phyloP scores from a whole-genome alignment of 805 yeast genomes.

The Cephaloascus albidus region DNA sequence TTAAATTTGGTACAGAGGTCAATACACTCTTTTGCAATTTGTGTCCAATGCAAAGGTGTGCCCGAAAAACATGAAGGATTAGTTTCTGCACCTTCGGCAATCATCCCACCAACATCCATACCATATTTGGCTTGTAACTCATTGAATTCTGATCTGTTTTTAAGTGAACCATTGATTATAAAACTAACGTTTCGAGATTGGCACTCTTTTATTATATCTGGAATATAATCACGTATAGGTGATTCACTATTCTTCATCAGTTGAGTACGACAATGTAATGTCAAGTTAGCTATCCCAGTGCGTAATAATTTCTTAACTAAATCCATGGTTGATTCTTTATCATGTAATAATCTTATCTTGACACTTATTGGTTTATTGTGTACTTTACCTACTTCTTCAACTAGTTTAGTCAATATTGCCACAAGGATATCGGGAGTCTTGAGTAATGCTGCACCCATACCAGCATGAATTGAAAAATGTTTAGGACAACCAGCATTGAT shows the following conservation, averaged over 20 bases:
- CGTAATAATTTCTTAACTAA: conserved; percentile 48
- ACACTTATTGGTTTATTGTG: conserved; percentile 76
- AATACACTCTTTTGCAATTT: conserved; percentile 46
- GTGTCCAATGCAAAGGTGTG: conserved; percentile 42
- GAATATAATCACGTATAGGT: conserved; percentile 66
- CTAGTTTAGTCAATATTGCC: conserved; percentile 58
- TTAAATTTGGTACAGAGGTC: conserved; percentile 43
- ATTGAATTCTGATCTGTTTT: conserved; percentile 41
- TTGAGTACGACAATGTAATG: conserved; percentile 86
- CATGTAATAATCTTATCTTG: conserved; percentile 73
- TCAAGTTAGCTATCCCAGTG: conserved; percentile 81
- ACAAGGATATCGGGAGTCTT: conserved; percentile 73
- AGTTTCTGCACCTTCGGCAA: conserved; percentile 82
- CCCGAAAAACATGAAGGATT: conserved; percentile 71
- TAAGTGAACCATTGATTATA: conserved; percentile 74
- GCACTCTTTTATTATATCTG: conserved; percentile 54
- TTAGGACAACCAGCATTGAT: conserved; percentile 97
- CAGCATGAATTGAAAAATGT: conserved; percentile 87
- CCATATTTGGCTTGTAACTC: conserved; percentile 44
- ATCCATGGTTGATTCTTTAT: conserved; percentile 46
- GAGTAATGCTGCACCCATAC: conserved; percentile 95
- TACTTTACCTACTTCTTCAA: conserved; percentile 73
- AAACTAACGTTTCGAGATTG: conserved; percentile 55
- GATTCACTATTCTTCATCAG: conserved; percentile 81
- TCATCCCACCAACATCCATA: conserved; percentile 78